Conservation (phyloP, 805 yeast species). For the Teunomyces kruisii region DNA sequence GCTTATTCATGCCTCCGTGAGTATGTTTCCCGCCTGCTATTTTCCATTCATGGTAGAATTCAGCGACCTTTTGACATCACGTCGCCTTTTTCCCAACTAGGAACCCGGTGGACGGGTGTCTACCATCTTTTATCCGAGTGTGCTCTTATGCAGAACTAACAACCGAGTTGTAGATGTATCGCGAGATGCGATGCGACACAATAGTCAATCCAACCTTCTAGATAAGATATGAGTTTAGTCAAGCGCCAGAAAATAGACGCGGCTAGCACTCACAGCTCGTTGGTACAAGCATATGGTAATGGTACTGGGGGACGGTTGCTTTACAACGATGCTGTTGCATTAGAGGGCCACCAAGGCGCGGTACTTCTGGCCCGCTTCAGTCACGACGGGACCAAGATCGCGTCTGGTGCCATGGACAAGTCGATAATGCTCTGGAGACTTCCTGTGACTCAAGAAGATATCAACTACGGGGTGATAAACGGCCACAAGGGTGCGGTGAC, state of each 20-base stretch:
- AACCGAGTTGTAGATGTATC: background rate
- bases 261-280: background rate
- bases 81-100: too few species aligned
- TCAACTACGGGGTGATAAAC: constrained; percentile 44
- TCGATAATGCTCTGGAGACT: constrained; percentile 48
- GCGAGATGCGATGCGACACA: constrained; percentile 2
- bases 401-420: constrained; percentile 63
- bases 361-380: constrained; percentile 55
- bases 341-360: constrained; percentile 55
- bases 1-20: too few species aligned
- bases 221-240: constrained; percentile 28
- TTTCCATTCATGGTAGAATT: too few species aligned
- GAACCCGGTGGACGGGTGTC: too few species aligned
- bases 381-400: constrained; percentile 50
- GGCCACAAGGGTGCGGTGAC: constrained; percentile 71
- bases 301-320: constrained; percentile 14
- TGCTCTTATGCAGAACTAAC: too few species aligned
- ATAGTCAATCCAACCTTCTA: background rate
- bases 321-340: constrained; percentile 30
- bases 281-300: background rate
- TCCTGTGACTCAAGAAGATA: constrained; percentile 25
- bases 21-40: too few species aligned
- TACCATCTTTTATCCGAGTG: too few species aligned
- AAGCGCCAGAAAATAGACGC: constrained; percentile 28
- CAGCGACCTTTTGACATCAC: too few species aligned